A percentile compares a stretch with the other conserved stretches of the same genome.
phyloP scores from a whole-genome alignment of 2,329 filamentous ascomycete species.

The Rhynchosporium agropyri region DNA sequence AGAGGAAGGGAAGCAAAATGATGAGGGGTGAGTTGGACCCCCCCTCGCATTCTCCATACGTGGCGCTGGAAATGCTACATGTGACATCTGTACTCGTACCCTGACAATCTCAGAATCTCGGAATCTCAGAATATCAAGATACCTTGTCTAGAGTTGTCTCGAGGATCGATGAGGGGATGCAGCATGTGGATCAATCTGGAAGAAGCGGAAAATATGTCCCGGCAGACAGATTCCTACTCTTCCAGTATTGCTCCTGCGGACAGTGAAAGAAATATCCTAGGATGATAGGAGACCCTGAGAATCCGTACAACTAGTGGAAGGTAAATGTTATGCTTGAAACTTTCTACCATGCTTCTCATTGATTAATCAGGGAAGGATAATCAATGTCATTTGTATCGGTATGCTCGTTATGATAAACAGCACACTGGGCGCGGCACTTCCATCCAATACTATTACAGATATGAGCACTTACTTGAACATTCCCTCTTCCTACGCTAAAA shows the following conservation, averaged over 20 bases:
- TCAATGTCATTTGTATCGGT: slow-evolving; percentile 55
- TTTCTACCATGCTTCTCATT: background rate
- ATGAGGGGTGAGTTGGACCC: slow-evolving; percentile 24
- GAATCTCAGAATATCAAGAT: background rate
- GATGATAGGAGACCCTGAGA: slow-evolving; percentile 37
- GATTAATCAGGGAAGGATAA: slow-evolving; percentile 53
- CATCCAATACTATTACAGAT: slow-evolving; percentile 62
- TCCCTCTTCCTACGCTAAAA: slow-evolving; percentile 44
- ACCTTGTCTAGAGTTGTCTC: slow-evolving; percentile 33
- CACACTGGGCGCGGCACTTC: slow-evolving; percentile 66
- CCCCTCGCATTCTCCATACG: slow-evolving; percentile 19
- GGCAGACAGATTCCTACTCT: slow-evolving; percentile 34
- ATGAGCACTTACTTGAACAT: slow-evolving; percentile 61
- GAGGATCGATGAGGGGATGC: slow-evolving; percentile 47
- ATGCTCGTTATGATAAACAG: slow-evolving; percentile 67
- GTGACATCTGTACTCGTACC: background rate
- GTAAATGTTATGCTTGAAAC: slow-evolving; percentile 25
- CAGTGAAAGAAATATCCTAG: slow-evolving; percentile 38
- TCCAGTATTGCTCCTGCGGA: slow-evolving; percentile 26
- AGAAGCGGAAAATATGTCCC: slow-evolving; percentile 44
- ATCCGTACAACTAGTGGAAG: slow-evolving; percentile 41
- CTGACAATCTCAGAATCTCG: slow-evolving; percentile 24
- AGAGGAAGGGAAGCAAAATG: slow-evolving; percentile 19
- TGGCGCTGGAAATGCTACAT: background rate
- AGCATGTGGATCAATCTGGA: slow-evolving; percentile 47